Evolutionary conservation across 2,329 filamentous ascomycete species (phyloP), one percentile per base, ranked within the genome.

Genomic region (Catunica adiposa): DNA sequence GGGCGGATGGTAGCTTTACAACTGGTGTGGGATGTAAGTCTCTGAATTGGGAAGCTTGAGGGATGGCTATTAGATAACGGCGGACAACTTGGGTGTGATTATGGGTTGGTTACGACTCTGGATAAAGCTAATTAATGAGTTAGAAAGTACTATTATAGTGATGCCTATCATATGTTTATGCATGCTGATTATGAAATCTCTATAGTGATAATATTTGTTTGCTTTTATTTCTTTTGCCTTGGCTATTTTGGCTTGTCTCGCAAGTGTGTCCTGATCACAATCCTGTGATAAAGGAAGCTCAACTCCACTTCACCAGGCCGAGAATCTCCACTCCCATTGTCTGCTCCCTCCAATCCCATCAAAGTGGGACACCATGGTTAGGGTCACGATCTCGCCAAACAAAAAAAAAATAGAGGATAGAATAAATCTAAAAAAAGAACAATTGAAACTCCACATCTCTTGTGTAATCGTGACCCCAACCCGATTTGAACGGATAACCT

Each of bases 401-500:
- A 47, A 40, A 56, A 56, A 23, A 40, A 6, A 34, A 46, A 29
- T 26, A 50, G 40, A 54, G n/a, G n/a, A n/a, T 50, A 34, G 23
- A 37, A 2, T 8, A 11, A 40, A 3, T n/a, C 14, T 3, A 20
- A 37, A 34, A 44, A 22, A 17, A 22, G 14, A 20, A 44, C 29
- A n/a, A n/a, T n/a, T 11, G 29, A 34, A 11, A 11, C 29, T 3
- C 40, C 40, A 44, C 40, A 44, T 22, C 17, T 44, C 11, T n/a
- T 44, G 40, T n/a, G 11, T 44, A n/a, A 22, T 3, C 4, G 40
- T 54, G 52, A 55, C 58, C 55, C 55, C 55, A 56, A 57, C 51
- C 55, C 47, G 56, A 58, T 58, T 58, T 58, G 53, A 58, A 58
- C 53, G 48, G 53, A 58, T 58, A 58, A 58, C 53, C 56, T 58